Evolutionary conservation across 805 yeast species (phyloP), one percentile per base, ranked within the genome.

Genomic region (Metschnikowia borealis): DNA sequence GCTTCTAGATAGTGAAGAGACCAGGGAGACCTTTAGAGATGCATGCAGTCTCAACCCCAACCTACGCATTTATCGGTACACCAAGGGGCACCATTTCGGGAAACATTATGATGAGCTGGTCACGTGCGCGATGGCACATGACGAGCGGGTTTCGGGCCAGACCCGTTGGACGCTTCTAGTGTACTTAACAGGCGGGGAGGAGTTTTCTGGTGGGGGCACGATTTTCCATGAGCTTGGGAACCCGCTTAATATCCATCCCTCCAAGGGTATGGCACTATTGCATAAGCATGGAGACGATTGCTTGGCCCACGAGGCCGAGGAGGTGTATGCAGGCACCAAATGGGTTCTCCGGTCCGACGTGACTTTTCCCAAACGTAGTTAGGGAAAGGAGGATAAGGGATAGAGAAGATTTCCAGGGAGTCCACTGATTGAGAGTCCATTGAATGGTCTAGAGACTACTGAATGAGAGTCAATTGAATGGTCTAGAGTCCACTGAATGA

Each of bases 221-320:
- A 68, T 78, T 3, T 83, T 83, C 54, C 71, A 81, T 53, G 69
- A 69, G 3, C 60, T 61, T 15, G 26, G 34, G 6, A 53, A 60
- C 18, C 65, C 67, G 1, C 54, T 69, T 26, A 66, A 66, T 14
- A 69, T 80, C 2, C 77, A 73, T 49, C 85, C 86, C 0, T 58
- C 61, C 15, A 71, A 67, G 49, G 88, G 87, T 0, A 69, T 77
- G 77, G 84, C 83, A 0, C 66, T 83, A 38, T 62, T 83, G 43
- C 88, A 83, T 57, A 81, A 81, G 55, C 88, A 83, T 60, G 87
- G 88, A 0, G 82, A 79, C 52, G 85, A 82, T 54, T 83, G 87
- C 61, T 59, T 83, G 52, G 61, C 73, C 44, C 88, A 83, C 56
- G 86, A 82, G 54, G 86, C 80, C 2, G 77, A 77, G 52, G 51